phyloP scores from a whole-genome alignment of 768 basidiomycete species.

The Amyloporia xantha region DNA sequence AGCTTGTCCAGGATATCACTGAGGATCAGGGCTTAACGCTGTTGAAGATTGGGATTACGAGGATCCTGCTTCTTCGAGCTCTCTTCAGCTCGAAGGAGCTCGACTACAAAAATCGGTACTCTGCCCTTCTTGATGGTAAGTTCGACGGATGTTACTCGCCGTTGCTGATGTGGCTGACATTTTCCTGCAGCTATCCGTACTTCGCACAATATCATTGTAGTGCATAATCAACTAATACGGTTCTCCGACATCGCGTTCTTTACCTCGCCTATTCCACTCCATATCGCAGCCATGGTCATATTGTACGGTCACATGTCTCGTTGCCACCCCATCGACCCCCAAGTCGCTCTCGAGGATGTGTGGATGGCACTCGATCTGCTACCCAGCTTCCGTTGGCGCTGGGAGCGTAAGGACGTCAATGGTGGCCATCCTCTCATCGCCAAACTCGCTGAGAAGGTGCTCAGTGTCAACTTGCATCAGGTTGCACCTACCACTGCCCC shows the following conservation, averaged over 20 bases:
- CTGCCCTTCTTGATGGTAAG: conserved; percentile 74
- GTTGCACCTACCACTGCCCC: conserved; percentile 36
- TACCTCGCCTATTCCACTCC: conserved; percentile 81
- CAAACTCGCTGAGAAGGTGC: conserved; percentile 74
- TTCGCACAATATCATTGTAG: conserved; percentile 80
- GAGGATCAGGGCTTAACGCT: conserved; percentile 80
- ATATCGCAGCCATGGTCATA: conserved; percentile 89
- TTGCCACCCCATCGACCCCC: conserved; percentile 56
- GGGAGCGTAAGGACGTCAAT: conserved; percentile 78
- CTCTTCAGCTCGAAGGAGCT: conserved; percentile 75
- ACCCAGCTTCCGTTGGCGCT: conserved; percentile 86
- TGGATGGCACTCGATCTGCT: conserved; percentile 87
- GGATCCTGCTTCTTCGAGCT: conserved; percentile 72
- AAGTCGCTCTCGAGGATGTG: conserved; percentile 72
- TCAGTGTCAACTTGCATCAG: conserved; percentile 63
- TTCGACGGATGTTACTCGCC: conserved; percentile 4
- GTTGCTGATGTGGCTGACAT: not conserved
- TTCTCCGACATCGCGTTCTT: conserved; percentile 88
- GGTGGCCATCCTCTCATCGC: conserved; percentile 82
- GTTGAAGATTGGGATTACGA: conserved; percentile 75
- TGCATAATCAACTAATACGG: conserved; percentile 76
- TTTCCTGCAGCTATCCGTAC: conserved; percentile 61
- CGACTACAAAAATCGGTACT: conserved; percentile 54
- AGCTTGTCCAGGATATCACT: conserved; percentile 66
- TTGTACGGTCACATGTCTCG: conserved; percentile 81